These are phyloP conservation scores for Papilionanthe hybrid DNA, from an alignment of 116 monocot genomes.

Conservation along the genomic window DNA sequence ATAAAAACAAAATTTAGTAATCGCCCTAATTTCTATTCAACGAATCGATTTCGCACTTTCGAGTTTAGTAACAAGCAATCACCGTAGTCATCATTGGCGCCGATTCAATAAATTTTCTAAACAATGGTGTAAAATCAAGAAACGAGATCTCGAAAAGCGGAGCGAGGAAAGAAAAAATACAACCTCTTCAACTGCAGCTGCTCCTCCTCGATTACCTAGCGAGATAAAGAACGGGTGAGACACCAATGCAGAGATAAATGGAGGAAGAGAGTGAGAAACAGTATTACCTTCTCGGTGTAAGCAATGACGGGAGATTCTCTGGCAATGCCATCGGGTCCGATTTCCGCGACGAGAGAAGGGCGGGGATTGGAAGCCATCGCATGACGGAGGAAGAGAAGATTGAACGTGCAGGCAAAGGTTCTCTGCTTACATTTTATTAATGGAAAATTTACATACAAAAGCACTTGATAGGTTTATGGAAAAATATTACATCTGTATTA, in stretches of 20 bases:
- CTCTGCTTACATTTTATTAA: too few species aligned
- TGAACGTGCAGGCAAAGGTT: too few species aligned
- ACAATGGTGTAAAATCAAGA: background rate
- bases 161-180: background rate
- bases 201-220: conserved; percentile 23
- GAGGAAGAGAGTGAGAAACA: background rate
- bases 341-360: conserved; percentile 15
- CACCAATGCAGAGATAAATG: background rate
- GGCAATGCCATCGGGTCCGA: conserved; percentile 24
- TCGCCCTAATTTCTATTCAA: background rate
- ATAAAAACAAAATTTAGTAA: background rate
- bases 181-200: conserved; percentile 31
- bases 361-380: conserved; percentile 5
- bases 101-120: background rate
- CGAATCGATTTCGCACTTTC: background rate
- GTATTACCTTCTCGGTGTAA: conserved; percentile 19
- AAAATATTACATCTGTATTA: too few species aligned
- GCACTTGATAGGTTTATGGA: too few species aligned
- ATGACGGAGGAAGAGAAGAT: too few species aligned
- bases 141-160: conserved; percentile 11
- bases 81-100: background rate
- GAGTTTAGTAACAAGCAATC: background rate
- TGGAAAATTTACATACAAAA: too few species aligned
- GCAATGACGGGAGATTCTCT: conserved; percentile 20
- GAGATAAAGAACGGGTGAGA: background rate